phyloP scores from a whole-genome alignment of 129 eudicot genomes.

The Pseudognaphalium luteoalbum region DNA sequence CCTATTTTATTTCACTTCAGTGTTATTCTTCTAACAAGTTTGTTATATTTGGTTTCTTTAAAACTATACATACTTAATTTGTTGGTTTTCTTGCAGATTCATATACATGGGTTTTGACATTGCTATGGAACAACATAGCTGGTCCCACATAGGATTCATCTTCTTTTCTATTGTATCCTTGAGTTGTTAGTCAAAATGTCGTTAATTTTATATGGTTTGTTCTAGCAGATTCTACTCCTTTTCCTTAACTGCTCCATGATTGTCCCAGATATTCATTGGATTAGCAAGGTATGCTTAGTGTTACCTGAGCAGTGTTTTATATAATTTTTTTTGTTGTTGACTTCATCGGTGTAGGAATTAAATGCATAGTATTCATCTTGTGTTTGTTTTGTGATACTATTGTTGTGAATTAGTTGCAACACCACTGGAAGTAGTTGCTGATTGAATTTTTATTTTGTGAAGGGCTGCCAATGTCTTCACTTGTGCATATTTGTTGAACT shows the following conservation, averaged over 20 bases:
- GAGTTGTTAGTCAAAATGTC: slow-evolving; percentile 17
- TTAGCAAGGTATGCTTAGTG: slow-evolving; percentile 76
- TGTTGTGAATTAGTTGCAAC: slow-evolving; percentile 2
- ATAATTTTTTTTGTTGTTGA: background rate
- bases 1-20: background rate
- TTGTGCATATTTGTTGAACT: slow-evolving; percentile 90
- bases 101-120: slow-evolving; percentile 99
- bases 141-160: slow-evolving; percentile 98
- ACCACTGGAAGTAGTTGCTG: slow-evolving; percentile 5
- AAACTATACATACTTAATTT: background rate
- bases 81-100: slow-evolving; percentile 57
- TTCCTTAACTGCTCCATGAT: slow-evolving; percentile 54
- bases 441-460: slow-evolving; percentile 27
- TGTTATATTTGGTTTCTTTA: slow-evolving; percentile 7
- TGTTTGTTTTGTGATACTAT: slow-evolving; percentile 18
- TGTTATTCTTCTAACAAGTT: slow-evolving; percentile 16
- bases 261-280: slow-evolving; percentile 72
- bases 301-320: slow-evolving; percentile 10
- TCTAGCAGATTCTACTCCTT: slow-evolving; percentile 24
- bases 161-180: slow-evolving; percentile 99
- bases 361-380: slow-evolving; percentile 9
- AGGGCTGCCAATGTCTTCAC: slow-evolving; percentile 98
- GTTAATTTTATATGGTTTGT: slow-evolving; percentile 19
- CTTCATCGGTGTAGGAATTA: slow-evolving; percentile 7
- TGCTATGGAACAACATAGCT: slow-evolving; percentile 99